phyloP scores from a whole-genome alignment of 352 stramenopile genomes.

The Pythium brachiatum region DNA sequence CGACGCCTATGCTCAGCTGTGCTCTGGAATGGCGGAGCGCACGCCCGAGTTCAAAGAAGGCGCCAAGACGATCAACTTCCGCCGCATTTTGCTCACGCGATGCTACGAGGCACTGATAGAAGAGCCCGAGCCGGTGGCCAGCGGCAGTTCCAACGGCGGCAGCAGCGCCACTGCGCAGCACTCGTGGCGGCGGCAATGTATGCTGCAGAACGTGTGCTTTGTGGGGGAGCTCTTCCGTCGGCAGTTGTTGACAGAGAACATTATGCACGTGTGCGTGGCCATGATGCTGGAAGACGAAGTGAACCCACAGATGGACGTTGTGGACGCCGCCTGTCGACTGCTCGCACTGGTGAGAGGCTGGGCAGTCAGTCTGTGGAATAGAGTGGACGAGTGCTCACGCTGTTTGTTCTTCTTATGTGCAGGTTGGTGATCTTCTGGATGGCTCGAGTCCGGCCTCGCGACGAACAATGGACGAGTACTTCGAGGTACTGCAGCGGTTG shows the following conservation, averaged over 20 bases:
- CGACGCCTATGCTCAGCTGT: constrained; percentile 63
- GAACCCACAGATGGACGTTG: constrained; percentile 58
- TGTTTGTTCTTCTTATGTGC: not conserved
- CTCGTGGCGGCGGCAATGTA: constrained; percentile 71
- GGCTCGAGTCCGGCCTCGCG: constrained; percentile 77
- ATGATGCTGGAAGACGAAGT: constrained; percentile 83
- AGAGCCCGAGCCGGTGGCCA: constrained; percentile 42
- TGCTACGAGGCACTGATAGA: constrained; percentile 83
- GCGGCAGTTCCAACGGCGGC: constrained; percentile 21
- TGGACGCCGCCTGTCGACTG: constrained; percentile 63
- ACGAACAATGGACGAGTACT: constrained; percentile 84
- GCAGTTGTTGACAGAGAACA: constrained; percentile 77
- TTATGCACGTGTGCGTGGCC: constrained; percentile 81
- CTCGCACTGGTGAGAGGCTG: constrained; percentile 43
- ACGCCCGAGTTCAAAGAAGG: constrained; percentile 82
- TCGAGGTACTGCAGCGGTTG: constrained; percentile 62
- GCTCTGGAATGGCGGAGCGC: constrained; percentile 53
- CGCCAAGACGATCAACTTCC: constrained; percentile 83
- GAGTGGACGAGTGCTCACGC: not conserved
- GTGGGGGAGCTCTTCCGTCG: constrained; percentile 77
- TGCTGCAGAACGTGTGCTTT: constrained; percentile 71
- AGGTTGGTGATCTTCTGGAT: constrained; percentile 79
- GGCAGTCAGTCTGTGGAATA: not conserved
- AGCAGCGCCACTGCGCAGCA: constrained; percentile 32
- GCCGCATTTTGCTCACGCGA: constrained; percentile 69